phyloP scores from a whole-genome alignment of 2,329 filamentous ascomycete species.

The Sporothrix variecibatus region DNA sequence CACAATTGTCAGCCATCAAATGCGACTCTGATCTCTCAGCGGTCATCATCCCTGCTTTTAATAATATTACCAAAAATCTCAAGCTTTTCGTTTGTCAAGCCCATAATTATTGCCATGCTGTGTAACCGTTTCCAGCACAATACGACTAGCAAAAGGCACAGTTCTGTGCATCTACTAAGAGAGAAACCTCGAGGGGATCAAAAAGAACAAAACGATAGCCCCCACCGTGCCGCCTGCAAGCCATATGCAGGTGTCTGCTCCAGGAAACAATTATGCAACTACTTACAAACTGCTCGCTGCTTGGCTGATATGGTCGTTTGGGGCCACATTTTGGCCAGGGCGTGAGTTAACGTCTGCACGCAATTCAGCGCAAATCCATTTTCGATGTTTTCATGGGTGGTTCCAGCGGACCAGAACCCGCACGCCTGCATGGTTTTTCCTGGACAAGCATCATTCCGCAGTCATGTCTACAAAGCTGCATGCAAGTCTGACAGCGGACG shows the following conservation, averaged over 20 bases:
- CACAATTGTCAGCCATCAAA: neutral
- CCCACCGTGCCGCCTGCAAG: neutral
- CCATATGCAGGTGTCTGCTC: neutral
- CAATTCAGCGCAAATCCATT: neutral
- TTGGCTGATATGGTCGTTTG: neutral
- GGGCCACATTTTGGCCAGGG: neutral
- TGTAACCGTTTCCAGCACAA: neutral
- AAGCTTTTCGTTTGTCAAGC: neutral
- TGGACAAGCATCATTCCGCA: neutral
- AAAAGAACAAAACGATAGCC: neutral
- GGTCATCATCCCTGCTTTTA: neutral
- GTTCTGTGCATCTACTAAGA: neutral
- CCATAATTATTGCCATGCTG: neutral
- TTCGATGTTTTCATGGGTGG: neutral
- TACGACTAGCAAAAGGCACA: neutral
- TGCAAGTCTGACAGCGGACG: neutral
- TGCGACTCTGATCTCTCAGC: neutral
- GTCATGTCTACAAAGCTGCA: neutral
- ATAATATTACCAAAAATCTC: neutral
- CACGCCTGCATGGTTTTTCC: neutral
- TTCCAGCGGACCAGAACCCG: neutral
- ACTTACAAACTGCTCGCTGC: neutral
- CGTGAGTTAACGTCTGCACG: neutral
- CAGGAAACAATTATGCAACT: neutral
- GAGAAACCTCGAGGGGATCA: too few species aligned